phyloP scores from a whole-genome alignment of 1,284 basidiomycete genomes.

The Marasmius oreades region DNA sequence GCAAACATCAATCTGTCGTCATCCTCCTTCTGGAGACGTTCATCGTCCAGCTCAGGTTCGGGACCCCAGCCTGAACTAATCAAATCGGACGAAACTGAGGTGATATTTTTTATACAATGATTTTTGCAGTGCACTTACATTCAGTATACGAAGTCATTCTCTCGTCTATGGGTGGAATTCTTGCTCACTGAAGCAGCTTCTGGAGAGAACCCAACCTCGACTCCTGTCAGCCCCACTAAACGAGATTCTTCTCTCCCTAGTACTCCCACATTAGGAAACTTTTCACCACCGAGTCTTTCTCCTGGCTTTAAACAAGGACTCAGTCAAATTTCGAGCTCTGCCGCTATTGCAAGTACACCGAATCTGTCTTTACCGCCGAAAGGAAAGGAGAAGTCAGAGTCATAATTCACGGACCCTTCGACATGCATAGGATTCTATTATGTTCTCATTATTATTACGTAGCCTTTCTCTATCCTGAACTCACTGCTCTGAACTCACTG shows the following conservation, averaged over 20 bases:
- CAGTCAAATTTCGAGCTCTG: slow-evolving; percentile 39
- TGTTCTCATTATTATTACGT: no score
- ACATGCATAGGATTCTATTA: no score
- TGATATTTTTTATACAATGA: slow-evolving; percentile 25
- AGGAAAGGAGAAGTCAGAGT: slow-evolving; percentile 43
- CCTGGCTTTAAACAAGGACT: slow-evolving; percentile 24
- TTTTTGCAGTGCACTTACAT: not conserved
- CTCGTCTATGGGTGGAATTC: slow-evolving; percentile 93
- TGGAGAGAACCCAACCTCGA: slow-evolving; percentile 42
- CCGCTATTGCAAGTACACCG: slow-evolving; percentile 50
- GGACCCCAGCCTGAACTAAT: slow-evolving; percentile 55
- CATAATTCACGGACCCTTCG: not conserved
- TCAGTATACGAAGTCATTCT: slow-evolving; percentile 70
- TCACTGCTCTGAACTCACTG: no score
- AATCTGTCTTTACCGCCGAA: slow-evolving; percentile 40
- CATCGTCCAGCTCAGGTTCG: slow-evolving; percentile 36
- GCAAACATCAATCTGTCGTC: slow-evolving; percentile 23
- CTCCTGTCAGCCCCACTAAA: slow-evolving; percentile 27
- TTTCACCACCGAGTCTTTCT: slow-evolving; percentile 22
- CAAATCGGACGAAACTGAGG: slow-evolving; percentile 77
- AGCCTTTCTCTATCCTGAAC: no score
- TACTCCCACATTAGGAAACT: slow-evolving; percentile 42
- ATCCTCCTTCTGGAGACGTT: slow-evolving; percentile 53
- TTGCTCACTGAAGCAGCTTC: slow-evolving; percentile 83
- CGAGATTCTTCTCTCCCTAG: slow-evolving; percentile 45